Percentiles rank a stretch among this genome's conserved stretches.
phyloP scores from a whole-genome alignment of 2,329 filamentous ascomycete species.

The Rutstroemia sp. region DNA sequence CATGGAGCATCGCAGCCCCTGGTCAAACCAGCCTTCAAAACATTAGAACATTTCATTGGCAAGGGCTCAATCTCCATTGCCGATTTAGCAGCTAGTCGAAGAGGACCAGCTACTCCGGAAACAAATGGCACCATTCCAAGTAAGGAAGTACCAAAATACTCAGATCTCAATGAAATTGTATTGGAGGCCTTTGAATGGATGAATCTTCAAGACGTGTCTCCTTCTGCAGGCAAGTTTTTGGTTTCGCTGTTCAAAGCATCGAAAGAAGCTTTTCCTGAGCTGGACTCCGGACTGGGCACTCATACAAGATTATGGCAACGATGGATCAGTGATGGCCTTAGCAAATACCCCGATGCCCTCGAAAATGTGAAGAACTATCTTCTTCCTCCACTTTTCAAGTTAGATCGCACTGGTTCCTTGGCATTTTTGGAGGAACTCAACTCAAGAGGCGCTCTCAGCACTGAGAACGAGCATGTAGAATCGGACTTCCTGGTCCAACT shows the following conservation, averaged over 20 bases:
- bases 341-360: conserved; percentile 42
- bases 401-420: conserved; percentile 45
- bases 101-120: neutral
- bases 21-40: conserved; percentile 63
- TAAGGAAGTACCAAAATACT: neutral
- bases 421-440: conserved; percentile 52
- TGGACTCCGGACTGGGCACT: conserved; percentile 31
- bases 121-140: neutral
- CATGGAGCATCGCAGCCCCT: conserved; percentile 54
- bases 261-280: conserved; percentile 16
- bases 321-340: conserved; percentile 47
- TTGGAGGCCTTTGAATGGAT: conserved; percentile 47
- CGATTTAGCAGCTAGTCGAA: conserved; percentile 15
- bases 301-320: conserved; percentile 39
- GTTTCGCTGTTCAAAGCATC: conserved; percentile 48
- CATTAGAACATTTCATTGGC: conserved; percentile 56
- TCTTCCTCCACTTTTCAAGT: conserved; percentile 54
- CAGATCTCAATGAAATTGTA: conserved; percentile 41
- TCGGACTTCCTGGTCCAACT: conserved; percentile 53
- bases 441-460: conserved; percentile 40
- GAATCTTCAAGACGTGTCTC: conserved; percentile 48
- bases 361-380: conserved; percentile 59
- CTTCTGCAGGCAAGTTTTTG: conserved; percentile 53
- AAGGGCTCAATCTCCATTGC: conserved; percentile 46
- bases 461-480: conserved; percentile 39